Evolutionary conservation across 768 basidiomycete genomes (phyloP).

Genomic region (Cystobasidium ongulense): DNA sequence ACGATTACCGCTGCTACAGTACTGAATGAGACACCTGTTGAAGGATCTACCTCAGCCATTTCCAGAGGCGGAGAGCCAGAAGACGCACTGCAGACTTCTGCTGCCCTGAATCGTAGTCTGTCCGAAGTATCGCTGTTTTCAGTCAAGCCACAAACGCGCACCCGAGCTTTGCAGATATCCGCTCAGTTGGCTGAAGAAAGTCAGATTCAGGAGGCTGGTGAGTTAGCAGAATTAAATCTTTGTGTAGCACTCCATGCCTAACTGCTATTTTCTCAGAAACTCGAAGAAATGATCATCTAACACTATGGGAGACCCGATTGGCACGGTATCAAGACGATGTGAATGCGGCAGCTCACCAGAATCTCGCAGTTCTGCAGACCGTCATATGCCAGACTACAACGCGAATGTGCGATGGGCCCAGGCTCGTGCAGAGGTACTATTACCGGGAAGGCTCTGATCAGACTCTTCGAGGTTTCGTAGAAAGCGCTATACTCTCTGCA

Average conservation of each 20-base stretch:
- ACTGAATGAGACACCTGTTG: constrained; percentile 11
- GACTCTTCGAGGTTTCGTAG: constrained; percentile 87
- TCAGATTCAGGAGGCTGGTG: constrained; percentile 28
- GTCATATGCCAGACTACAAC: constrained; percentile 66
- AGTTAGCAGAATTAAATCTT: not conserved
- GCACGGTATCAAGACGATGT: constrained; percentile 52
- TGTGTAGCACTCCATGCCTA: too few relatives aligned
- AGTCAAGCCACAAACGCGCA: constrained; percentile 29
- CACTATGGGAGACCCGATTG: constrained; percentile 34
- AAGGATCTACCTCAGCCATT: not conserved
- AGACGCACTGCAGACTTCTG: not conserved
- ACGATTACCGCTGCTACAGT: constrained; percentile 33
- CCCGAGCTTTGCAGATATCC: constrained; percentile 30
- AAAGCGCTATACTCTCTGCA: constrained; percentile 63
- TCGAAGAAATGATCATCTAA: constrained; percentile 35
- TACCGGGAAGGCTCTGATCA: constrained; percentile 61
- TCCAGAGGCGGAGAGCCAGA: constrained; percentile 20
- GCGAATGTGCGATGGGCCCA: constrained; percentile 53
- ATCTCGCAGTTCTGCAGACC: constrained; percentile 70
- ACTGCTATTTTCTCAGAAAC: too few relatives aligned
- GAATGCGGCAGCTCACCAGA: constrained; percentile 85
- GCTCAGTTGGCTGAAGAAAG: constrained; percentile 17
- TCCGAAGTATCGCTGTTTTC: constrained; percentile 7
- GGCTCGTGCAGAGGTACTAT: constrained; percentile 66
- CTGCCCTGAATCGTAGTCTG: constrained; percentile 22